phyloP scores from a whole-genome alignment of 2,329 filamentous ascomycete species.

The Stagonosporopsis chrysanthemi region DNA sequence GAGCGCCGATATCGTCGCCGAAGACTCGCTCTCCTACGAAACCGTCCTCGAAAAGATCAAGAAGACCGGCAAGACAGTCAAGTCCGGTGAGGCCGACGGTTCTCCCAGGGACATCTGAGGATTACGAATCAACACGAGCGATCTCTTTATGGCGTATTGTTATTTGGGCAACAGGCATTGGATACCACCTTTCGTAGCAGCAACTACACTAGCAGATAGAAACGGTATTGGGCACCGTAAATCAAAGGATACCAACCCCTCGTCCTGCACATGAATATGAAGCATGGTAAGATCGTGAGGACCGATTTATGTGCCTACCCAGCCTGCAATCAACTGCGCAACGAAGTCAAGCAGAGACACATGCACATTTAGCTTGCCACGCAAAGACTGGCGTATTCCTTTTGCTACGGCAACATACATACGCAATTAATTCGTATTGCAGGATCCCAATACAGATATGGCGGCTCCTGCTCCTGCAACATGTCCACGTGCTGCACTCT shows the following conservation, averaged over 20 bases:
- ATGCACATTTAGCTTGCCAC: background rate
- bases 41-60: slow-evolving; percentile 86
- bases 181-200: slow-evolving; percentile 22
- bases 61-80: slow-evolving; percentile 95
- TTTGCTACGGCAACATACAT: too few species aligned
- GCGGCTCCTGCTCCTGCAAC: background rate
- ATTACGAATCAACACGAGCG: slow-evolving; percentile 8
- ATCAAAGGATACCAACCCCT: slow-evolving; percentile 8
- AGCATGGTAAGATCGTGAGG: background rate
- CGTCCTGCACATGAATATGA: background rate
- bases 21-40: slow-evolving; percentile 74
- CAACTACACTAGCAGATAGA: slow-evolving; percentile 8
- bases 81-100: slow-evolving; percentile 75
- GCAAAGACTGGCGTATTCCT: too few species aligned
- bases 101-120: slow-evolving; percentile 38
- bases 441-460: background rate
- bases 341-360: background rate
- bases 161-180: slow-evolving; percentile 29
- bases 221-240: slow-evolving; percentile 10
- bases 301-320: background rate
- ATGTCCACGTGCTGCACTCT: slow-evolving; percentile 9
- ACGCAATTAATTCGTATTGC: background rate
- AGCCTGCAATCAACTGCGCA: background rate
- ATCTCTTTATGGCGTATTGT: slow-evolving; percentile 20
- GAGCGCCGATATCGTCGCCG: slow-evolving; percentile 78